These are phyloP conservation scores for Venturia pyrina DNA, from an alignment of 2,329 filamentous ascomycete genomes.

Conservation along the genomic window DNA sequence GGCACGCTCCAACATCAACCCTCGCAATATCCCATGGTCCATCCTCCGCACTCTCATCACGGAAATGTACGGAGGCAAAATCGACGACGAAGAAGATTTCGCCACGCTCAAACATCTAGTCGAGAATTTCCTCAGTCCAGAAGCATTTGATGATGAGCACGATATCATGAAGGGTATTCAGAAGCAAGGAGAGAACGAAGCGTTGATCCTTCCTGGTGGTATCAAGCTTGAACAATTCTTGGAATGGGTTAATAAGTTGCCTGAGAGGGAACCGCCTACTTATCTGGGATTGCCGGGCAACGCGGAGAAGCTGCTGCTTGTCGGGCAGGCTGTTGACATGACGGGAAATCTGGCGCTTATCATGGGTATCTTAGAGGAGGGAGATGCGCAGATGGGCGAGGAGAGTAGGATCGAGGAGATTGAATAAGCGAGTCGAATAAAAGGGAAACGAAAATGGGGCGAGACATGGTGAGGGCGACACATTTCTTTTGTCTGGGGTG, in stretches of 20 bases:
- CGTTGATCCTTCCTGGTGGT: slow-evolving; percentile 65
- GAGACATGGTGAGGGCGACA: not conserved
- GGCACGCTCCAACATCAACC: slow-evolving; percentile 84
- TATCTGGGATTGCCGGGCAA: slow-evolving; percentile 91
- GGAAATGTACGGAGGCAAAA: slow-evolving; percentile 96
- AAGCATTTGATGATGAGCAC: slow-evolving; percentile 87
- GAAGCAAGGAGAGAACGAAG: slow-evolving; percentile 45
- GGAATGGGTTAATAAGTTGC: slow-evolving; percentile 81
- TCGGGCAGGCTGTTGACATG: slow-evolving; percentile 77
- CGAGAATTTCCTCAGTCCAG: slow-evolving; percentile 66
- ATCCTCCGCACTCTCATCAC: slow-evolving; percentile 84
- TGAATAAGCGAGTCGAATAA: not conserved
- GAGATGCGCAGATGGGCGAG: slow-evolving; percentile 4
- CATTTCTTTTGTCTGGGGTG: not conserved
- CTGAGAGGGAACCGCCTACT: slow-evolving; percentile 90
- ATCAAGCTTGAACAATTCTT: slow-evolving; percentile 80
- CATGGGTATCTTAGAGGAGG: slow-evolving; percentile 64
- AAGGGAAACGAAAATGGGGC: not conserved
- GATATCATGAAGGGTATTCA: slow-evolving; percentile 64
- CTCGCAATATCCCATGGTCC: slow-evolving; percentile 90
- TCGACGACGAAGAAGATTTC: slow-evolving; percentile 85
- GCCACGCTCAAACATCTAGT: slow-evolving; percentile 63
- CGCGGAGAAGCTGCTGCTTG: slow-evolving; percentile 87
- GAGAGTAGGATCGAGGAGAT: not conserved
- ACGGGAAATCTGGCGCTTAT: slow-evolving; percentile 77